Evolutionary conservation across 140 eudicot genomes (phyloP).

Genomic region (Eryngium alpinum): DNA sequence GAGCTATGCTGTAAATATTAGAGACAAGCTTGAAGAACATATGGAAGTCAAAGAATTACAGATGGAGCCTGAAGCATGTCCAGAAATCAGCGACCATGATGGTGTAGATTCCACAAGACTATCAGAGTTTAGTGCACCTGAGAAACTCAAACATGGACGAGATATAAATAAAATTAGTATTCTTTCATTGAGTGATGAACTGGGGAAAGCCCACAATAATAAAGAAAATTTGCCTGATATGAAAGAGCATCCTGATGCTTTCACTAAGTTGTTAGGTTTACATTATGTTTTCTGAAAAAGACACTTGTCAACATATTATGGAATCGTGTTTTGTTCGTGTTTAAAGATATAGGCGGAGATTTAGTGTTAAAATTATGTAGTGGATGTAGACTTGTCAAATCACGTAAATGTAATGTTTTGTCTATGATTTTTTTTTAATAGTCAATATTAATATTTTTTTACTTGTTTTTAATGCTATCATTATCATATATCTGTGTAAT

Average conservation of each 20-base stretch:
- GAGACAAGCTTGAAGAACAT: slow-evolving; percentile 22
- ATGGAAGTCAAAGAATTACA: slow-evolving; percentile 23
- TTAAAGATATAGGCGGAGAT: too few species aligned
- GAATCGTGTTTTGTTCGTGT: too few species aligned
- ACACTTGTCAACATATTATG: too few species aligned
- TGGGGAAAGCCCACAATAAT: slow-evolving; percentile 38
- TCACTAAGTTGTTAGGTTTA: too few species aligned
- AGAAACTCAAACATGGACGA: slow-evolving; percentile 38
- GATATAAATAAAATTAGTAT: slow-evolving; percentile 28
- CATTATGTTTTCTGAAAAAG: too few species aligned
- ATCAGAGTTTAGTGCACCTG: slow-evolving; percentile 43
- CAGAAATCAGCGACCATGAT: slow-evolving; percentile 19
- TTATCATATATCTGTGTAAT: too few species aligned
- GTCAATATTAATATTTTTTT: too few species aligned
- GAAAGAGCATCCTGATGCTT: slow-evolving; percentile 48
- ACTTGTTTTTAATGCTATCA: too few species aligned
- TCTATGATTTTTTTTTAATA: too few species aligned
- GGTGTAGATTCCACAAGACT: slow-evolving; percentile 19
- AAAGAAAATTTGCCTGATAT: slow-evolving; percentile 37
- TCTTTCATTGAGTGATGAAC: slow-evolving; percentile 33
- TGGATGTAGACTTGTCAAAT: too few species aligned
- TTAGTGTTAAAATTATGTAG: too few species aligned
- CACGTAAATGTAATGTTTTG: too few species aligned
- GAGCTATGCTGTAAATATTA: slow-evolving; percentile 24
- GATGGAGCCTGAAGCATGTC: slow-evolving; percentile 29